Conservation (phyloP, 2,329 filamentous ascomycete genomes). For the Lachnellula willkommii region DNA sequence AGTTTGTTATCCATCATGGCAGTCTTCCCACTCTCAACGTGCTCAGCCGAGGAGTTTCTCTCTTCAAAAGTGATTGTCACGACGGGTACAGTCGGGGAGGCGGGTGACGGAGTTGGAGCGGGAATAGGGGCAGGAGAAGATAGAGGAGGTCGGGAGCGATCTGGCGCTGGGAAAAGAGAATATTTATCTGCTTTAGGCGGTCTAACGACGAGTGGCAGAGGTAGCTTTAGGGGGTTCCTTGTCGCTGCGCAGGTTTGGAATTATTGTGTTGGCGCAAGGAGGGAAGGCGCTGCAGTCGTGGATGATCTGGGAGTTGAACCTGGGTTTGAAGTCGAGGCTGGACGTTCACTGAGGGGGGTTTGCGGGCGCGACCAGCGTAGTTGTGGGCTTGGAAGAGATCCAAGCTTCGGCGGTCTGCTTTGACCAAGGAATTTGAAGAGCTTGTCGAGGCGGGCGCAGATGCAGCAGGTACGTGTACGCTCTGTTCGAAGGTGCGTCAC, state of each 20-base stretch:
- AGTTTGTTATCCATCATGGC: conserved; percentile 5
- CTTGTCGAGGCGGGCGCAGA: not conserved
- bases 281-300: not conserved
- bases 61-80: not conserved
- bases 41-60: not conserved
- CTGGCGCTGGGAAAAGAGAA: too few species aligned
- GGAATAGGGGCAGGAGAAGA: too few species aligned
- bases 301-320: not conserved
- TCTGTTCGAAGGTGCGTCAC: too few species aligned
- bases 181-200: too few species aligned
- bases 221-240: too few species aligned
- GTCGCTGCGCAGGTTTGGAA: too few species aligned
- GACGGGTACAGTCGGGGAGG: not conserved
- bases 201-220: too few species aligned
- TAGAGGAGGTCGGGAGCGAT: too few species aligned
- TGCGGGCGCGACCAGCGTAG: not conserved
- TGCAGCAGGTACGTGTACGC: too few species aligned
- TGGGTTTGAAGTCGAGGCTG: not conserved
- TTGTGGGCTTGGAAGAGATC: not conserved
- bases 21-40: not conserved
- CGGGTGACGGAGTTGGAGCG: not conserved
- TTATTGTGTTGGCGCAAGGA: too few species aligned
- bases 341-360: not conserved
- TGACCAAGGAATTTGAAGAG: not conserved
- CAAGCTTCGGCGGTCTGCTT: not conserved